These are phyloP conservation scores for Arabis alpina DNA, from an alignment of 345 rosid species.

Conservation along the genomic window DNA sequence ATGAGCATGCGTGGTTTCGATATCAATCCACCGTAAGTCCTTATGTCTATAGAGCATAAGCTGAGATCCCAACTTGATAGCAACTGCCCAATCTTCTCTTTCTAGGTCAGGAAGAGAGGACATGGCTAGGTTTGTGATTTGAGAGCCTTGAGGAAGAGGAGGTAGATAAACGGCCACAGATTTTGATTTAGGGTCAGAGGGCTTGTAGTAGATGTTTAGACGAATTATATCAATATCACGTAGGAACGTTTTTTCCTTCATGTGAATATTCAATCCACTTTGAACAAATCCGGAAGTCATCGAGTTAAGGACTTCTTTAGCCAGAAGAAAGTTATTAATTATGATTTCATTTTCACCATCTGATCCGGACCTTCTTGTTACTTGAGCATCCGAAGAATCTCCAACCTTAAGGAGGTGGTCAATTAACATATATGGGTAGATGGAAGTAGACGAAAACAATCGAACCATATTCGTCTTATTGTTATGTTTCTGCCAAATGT, in stretches of 20 bases:
- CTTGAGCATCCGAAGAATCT: too few species aligned
- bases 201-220: not conserved
- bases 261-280: too few species aligned
- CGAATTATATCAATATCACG: not conserved
- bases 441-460: too few species aligned
- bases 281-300: not conserved
- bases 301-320: not conserved
- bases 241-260: not conserved
- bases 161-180: not conserved
- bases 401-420: too few species aligned
- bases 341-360: not conserved
- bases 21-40: not conserved
- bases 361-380: too few species aligned
- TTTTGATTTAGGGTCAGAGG: slow-evolving; percentile 8
- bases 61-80: slow-evolving; percentile 10
- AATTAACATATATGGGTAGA: too few species aligned
- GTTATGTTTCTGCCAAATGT: too few species aligned
- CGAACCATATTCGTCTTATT: too few species aligned
- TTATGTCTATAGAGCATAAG: slow-evolving; percentile 13
- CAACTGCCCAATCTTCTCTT: slow-evolving; percentile 16
- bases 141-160: not conserved
- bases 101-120: slow-evolving; percentile 6
- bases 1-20: not conserved
- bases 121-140: slow-evolving; percentile 16
- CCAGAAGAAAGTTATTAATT: not conserved